Base-by-base conservation (phyloP, 1,139 yeast species). In the Candida gigantensis region DNA sequence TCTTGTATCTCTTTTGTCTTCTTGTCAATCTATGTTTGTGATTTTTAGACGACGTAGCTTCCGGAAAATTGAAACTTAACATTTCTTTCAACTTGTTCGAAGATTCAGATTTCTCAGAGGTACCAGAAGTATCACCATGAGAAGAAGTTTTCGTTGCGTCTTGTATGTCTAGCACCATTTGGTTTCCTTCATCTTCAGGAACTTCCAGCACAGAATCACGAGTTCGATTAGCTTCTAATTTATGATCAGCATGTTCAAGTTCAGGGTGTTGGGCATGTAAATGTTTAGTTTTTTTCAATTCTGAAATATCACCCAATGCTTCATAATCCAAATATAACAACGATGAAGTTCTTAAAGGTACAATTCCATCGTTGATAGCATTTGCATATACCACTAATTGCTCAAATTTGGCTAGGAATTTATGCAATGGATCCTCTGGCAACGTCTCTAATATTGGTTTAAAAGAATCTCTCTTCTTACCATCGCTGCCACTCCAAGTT, bases 291-390 rank as follows among this genome's bases (percentile, higher is more conserved):
- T 42, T 44, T 39, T 54, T 57, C 28, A 62, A 46, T 21, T 49
- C 60, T 30, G 53, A 54, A 10, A 59, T 69, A 37, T 65, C 65
- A 1, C 70, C 72, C 28, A 72, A 50, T 0, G 72, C 74, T 31
- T 61, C 61, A 49, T 70, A 71, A 45, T 72, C 77, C 35, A 72
- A 52, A 40, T 73, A 79, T 24, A 79, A 51, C 26, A 79, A 55
- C 0, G 82, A 78, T 1, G 81, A 70, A 0, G 84, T 68, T 37
- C 80, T 65, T 42, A 92, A 65, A 0, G 98, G 97, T 0, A 92
- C 98, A 39, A 92, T 90, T 0, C 98, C 98, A 57, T 87, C 96
- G 52, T 85, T 80, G n/a, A 85, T 69, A 3, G 86, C 83, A 53
- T 86, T 86, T 2, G 95, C 94, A 53, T 87, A 84, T 1, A 84